Evolutionary conservation across 108 stramenopile genomes (phyloP), one percentile per base, ranked within the genome.

Genomic region (Aurantiochytrium sp.): DNA sequence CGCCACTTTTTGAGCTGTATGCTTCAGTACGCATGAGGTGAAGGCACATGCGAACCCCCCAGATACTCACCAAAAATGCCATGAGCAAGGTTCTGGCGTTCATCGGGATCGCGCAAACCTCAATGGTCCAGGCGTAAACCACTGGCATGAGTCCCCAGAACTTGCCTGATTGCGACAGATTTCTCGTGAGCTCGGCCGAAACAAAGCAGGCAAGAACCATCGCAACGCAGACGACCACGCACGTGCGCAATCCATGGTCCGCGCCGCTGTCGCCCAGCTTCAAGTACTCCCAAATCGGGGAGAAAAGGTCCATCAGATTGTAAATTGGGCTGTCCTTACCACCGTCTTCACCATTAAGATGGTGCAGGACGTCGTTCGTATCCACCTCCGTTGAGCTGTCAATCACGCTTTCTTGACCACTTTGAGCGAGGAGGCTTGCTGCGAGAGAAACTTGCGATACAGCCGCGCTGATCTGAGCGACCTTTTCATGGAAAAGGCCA

Each of bases 11-110:
- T 94, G 94, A 95, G 3, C n/a, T 72, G 88, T 96, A 96, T 58
- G 95, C 95, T 10, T 95, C 96, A 23, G 95, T 92, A 71, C 95
- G 90, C 60, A 91, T 69, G 64, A 96, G 96, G 90, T 96, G 96
- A 43, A 91, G 94, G 5, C 95, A 94, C 60, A 96, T 88, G n/a
- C 96, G 87, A 4, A 92, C 25, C 8, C 95, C 95, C 96, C 96
- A 96, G 10, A 95, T 19, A 4, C 95, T 95, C 5, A 94, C 89
- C 5, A 96, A 59, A n/a, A 88, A 58, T 6, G 95, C 93, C 95
- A 95, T 94, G 10, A 96, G 87, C 18, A 91, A 23, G 25, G 93
- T 94, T 45, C 76, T 83, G 2, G 76, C 49, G 76, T 53, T 83
- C 21, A 2, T 6, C n/a, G n/a, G 19, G 0, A 6, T 6, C 8